Base-by-base conservation (phyloP, 2,329 filamentous ascomycete species). In the Neophaeococcomyces mojaviensis region DNA sequence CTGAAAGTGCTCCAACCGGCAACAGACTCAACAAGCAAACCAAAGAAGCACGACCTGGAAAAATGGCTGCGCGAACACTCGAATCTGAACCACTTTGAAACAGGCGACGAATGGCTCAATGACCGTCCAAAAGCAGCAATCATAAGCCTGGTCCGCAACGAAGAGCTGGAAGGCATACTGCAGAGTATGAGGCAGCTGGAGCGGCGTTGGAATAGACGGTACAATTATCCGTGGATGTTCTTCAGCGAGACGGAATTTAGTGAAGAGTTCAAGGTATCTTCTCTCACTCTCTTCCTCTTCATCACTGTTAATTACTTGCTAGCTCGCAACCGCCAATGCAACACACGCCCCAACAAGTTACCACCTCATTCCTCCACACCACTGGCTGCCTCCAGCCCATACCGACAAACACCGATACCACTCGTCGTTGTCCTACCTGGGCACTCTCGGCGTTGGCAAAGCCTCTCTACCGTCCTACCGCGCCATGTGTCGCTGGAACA, bases 401-500 rank as follows among this genome's bases (percentile, higher is more conserved):
- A 56, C 64, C 36, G 53, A 58, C 32, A 50, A 57, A 37, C 51
- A 50, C 1, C 51, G 55, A 13, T 63, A 62, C 51, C 57, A 59
- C 56, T 58, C 62, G 31, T 59, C 56, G 26, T 53, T 64, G 19
- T 59, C 62, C 46, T 64, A 64, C 37, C 53, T 64, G 7, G 61
- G 59, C 22, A 55, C 57, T 4, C 58, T 62, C 34, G 59, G 61
- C 18, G 61, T 64, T 12, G 61, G 61, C 24, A 64, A 64, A 51
- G 61, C 59, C 13, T 59, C 56, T 50, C 54, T 64, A 49, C 51
- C 62, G 34, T 59, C 53, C 52, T 67, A 68, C 51, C 63, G 61
- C 34, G 59, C 65, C 53, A 67, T 68, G 64, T 66, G 64, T 45
- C 59, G 65, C 0, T 68, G 63, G 58, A 64, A 66, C 44, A 63